These are phyloP conservation scores for Choiromyces venosus DNA, from an alignment of 495 filamentous ascomycete species.

Conservation along the genomic window DNA sequence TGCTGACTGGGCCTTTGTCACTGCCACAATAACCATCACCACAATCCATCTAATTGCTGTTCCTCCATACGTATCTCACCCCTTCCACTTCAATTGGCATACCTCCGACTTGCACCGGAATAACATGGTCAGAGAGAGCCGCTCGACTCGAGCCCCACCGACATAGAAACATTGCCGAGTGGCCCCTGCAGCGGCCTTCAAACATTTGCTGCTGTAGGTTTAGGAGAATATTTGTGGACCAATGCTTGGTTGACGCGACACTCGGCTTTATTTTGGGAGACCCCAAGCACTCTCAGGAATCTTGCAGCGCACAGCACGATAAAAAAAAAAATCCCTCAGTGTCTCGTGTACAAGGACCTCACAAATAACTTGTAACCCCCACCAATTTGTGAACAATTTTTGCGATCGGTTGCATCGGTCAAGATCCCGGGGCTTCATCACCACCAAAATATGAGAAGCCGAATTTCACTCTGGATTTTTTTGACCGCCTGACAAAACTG, in stretches of 20 bases:
- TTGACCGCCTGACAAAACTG: background rate
- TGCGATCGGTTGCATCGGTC: slow-evolving; percentile 31
- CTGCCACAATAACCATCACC: background rate
- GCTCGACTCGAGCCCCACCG: slow-evolving; percentile 18
- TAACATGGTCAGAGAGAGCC: slow-evolving; percentile 15
- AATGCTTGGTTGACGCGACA: slow-evolving; percentile 41
- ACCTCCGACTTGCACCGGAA: slow-evolving; percentile 12
- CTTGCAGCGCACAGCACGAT: slow-evolving; percentile 30
- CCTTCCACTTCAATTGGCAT: background rate
- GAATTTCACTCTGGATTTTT: slow-evolving; percentile 6
- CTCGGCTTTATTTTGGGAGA: slow-evolving; percentile 28
- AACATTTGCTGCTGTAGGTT: slow-evolving; percentile 26
- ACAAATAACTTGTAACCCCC: slow-evolving; percentile 24
- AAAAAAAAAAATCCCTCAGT: slow-evolving; percentile 38
- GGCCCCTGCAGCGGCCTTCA: slow-evolving; percentile 30
- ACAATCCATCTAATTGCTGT: background rate
- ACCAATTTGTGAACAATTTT: slow-evolving; percentile 17
- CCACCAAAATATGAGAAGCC: slow-evolving; percentile 23
- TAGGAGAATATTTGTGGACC: slow-evolving; percentile 27
- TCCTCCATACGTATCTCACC: background rate
- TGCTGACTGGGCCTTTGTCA: background rate
- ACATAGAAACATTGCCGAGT: slow-evolving; percentile 33
- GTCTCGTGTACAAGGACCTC: slow-evolving; percentile 30
- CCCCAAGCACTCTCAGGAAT: slow-evolving; percentile 20
- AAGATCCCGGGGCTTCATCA: slow-evolving; percentile 14